Evolutionary conservation across 2,329 filamentous ascomycete species (phyloP), one percentile per base, ranked within the genome.

Genomic region (Pseudocercospora pini-densiflorae): DNA sequence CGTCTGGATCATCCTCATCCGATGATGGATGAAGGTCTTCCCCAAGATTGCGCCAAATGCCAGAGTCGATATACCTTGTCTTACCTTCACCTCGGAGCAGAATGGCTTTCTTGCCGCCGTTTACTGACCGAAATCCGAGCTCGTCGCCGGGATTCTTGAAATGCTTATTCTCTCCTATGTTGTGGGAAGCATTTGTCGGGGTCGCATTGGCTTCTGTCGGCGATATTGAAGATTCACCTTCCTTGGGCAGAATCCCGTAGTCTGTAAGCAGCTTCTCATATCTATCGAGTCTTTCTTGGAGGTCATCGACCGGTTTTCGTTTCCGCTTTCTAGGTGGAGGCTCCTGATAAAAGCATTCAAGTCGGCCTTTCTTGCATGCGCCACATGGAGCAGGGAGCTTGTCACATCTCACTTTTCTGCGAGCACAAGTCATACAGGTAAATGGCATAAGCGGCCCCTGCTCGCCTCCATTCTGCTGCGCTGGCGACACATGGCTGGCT

Each of bases 31-130:
- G 59, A 16, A 73, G 62, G 24, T 76, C 72, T n/a, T 78, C 75
- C 9, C 66, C 69, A n/a, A 75, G 65, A 23, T 68, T 71, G n/a
- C 71, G 71, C 74, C 75, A 77, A 16, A 76, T 70, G 23, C 71
- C 71, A 36, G 67, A 81, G 67, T 82, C 78, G 57, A 83, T 77
- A 61, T 82, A 84, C 57, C 82, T 73, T 7, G 81, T 79, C 64
- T 78, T 81, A 51, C 80, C 80, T 9, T 67, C 51, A 14, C 71
- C 72, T 59, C 70, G 67, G 6, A 76, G 53, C 16, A 77, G 69
- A 55, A 69, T 77, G 14, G 75, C 75, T 14, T 62, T 63, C 31
- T 54, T 27, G 29, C 49, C 21, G 29, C 49, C 49, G 10, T 53
- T 57, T 14, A 31, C 47, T 10, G 51, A 10, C 24, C 27, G 23